A percentile compares a stretch with the other conserved stretches of the same genome.
phyloP scores from a whole-genome alignment of 192 early-diverging fungal genomes.

The Jimgerdemannia lactiflua region DNA sequence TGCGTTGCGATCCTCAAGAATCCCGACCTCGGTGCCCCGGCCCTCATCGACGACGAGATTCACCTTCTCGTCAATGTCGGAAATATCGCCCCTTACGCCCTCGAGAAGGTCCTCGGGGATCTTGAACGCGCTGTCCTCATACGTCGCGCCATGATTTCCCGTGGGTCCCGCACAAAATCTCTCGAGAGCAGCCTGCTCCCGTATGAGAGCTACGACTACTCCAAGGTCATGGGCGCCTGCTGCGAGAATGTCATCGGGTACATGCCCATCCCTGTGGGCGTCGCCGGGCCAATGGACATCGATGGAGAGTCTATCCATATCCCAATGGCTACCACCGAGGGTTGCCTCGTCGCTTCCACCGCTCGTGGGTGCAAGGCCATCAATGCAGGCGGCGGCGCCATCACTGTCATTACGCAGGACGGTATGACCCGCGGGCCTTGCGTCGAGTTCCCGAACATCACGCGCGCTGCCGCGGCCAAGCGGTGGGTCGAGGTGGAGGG shows the following conservation, averaged over 20 bases:
- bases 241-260: conserved; percentile 97
- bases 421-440: conserved; percentile 94
- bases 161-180: conserved; percentile 59
- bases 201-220: conserved; percentile 84
- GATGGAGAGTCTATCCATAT: conserved; percentile 81
- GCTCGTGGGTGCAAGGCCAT: conserved; percentile 96
- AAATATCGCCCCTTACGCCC: conserved; percentile 78
- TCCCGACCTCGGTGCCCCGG: conserved; percentile 30
- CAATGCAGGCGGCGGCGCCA: conserved; percentile 80
- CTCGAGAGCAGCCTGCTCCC: conserved; percentile 70
- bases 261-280: conserved; percentile 88
- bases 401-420: conserved; percentile 74
- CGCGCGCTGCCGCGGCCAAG: conserved; percentile 63
- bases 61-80: conserved; percentile 65
- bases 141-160: conserved; percentile 74
- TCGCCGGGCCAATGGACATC: conserved; percentile 84
- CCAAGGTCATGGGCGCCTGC: conserved; percentile 85
- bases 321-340: conserved; percentile 97
- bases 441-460: conserved; percentile 76
- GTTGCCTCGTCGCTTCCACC: conserved; percentile 84
- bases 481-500: conserved; percentile 74
- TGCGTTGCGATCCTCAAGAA: conserved; percentile 41
- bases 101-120: conserved; percentile 82
- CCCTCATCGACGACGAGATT: conserved; percentile 75
- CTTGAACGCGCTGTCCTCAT: conserved; percentile 83